Conservation (phyloP, 225 moss, liverwort and hornwort species). For the Takakia lepidozioides region DNA sequence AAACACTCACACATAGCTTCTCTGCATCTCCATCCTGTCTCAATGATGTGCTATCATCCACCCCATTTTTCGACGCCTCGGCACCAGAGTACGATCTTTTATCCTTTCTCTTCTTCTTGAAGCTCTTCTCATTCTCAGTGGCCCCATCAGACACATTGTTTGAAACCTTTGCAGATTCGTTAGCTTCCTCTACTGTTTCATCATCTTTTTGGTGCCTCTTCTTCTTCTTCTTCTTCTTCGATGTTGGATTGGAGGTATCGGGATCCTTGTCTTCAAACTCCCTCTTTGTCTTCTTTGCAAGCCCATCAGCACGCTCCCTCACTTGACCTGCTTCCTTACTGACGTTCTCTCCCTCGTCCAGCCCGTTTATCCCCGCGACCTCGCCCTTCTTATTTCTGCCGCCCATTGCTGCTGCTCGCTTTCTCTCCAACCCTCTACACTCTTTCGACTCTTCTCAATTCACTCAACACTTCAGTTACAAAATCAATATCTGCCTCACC, state of each 20-base stretch:
- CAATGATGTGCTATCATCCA: constrained; percentile 5
- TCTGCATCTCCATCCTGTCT: constrained; percentile 9
- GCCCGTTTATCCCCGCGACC: neutral
- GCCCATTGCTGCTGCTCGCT: constrained; percentile 6
- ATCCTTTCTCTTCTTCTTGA: constrained; percentile 34
- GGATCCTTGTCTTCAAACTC: no score
- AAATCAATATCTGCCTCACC: no score
- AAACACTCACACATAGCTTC: constrained; percentile 52
- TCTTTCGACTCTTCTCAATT: no score
- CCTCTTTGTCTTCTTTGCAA: no score
- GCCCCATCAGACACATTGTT: neutral
- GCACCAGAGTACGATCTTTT: constrained; percentile 20
- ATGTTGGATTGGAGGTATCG: neutral
- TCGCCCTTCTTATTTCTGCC: neutral
- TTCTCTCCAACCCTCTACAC: no score
- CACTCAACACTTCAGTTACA: no score
- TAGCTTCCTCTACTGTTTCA: neutral
- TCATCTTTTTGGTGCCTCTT: constrained; percentile 16
- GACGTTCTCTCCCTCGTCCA: neutral
- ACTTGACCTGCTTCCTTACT: no score
- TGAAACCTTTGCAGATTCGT: constrained; percentile 6
- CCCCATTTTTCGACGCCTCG: neutral
- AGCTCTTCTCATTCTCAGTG: constrained; percentile 12
- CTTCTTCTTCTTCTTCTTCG: constrained; percentile 15
- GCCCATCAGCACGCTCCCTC: no score